phyloP scores from a whole-genome alignment of 352 stramenopile genomes.

The Phytophthora crassamura region DNA sequence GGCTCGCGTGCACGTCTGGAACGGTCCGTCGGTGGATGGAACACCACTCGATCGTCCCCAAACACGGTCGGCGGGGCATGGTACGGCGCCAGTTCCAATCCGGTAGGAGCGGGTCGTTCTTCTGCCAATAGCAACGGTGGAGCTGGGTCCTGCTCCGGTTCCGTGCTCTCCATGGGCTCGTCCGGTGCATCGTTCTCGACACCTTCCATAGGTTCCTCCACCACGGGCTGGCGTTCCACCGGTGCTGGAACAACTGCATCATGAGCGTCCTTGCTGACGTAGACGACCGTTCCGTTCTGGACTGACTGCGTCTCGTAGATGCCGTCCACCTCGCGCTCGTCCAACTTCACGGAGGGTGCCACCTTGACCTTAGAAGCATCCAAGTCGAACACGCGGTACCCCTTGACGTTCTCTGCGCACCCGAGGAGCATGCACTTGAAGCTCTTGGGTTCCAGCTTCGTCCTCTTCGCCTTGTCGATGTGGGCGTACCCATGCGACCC shows the following conservation, averaged over 20 bases:
- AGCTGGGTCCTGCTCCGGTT: no score
- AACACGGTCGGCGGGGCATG: not conserved
- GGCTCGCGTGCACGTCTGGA: not conserved
- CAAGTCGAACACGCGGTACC: conserved; percentile 17
- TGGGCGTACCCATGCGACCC: conserved; percentile 28
- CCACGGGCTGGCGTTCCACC: not conserved
- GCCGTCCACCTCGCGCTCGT: conserved; percentile 14
- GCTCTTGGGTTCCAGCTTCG: conserved; percentile 33
- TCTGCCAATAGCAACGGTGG: no score
- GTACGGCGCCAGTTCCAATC: not conserved
- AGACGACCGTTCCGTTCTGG: not conserved
- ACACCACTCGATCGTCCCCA: conserved; percentile 10
- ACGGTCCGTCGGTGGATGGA: not conserved
- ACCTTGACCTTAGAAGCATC: conserved; percentile 6
- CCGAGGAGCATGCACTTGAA: conserved; percentile 26
- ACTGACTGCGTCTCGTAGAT: conserved; percentile 1
- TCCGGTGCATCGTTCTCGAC: no score
- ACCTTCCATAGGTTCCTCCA: not conserved
- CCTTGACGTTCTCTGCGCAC: conserved; percentile 17
- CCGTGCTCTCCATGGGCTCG: no score
- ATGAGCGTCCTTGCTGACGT: not conserved
- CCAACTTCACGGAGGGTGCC: not conserved
- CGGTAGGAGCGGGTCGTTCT: no score
- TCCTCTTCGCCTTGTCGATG: conserved; percentile 17
- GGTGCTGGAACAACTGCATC: not conserved